These are phyloP conservation scores for Suillus bovinus DNA, from an alignment of 768 basidiomycete genomes.

Conservation along the genomic window DNA sequence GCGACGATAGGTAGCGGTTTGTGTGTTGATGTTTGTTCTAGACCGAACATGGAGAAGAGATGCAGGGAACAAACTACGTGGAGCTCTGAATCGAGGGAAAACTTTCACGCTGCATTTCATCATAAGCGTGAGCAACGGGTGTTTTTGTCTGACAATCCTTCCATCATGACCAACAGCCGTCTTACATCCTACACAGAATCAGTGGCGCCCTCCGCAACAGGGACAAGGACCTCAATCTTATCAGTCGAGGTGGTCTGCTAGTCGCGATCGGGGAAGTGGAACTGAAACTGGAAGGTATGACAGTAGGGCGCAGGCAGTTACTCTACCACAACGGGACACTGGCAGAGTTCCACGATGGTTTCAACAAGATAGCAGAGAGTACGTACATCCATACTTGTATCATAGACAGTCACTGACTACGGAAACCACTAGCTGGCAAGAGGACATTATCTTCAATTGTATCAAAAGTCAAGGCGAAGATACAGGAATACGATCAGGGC, in stretches of 20 bases:
- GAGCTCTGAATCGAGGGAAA: neutral
- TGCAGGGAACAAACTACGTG: neutral
- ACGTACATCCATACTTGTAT: slow-evolving; percentile 25
- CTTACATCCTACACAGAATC: slow-evolving; percentile 15
- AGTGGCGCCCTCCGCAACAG: slow-evolving; percentile 20
- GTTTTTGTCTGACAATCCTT: neutral
- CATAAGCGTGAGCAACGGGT: neutral
- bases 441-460: slow-evolving; percentile 73
- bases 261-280: slow-evolving; percentile 12
- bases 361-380: slow-evolving; percentile 81
- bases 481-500: slow-evolving; percentile 72
- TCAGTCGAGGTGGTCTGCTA: slow-evolving; percentile 16
- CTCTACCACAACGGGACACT: slow-evolving; percentile 46
- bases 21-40: neutral
- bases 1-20: neutral
- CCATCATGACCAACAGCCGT: neutral
- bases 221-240: slow-evolving; percentile 24
- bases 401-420: neutral
- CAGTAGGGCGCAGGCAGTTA: slow-evolving; percentile 13
- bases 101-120: neutral
- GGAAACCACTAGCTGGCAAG: slow-evolving; percentile 56
- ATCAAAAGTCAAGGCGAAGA: slow-evolving; percentile 80
- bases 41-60: neutral
- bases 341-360: slow-evolving; percentile 71
- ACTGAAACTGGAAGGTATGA: slow-evolving; percentile 12